Evolutionary conservation across 2,329 filamentous ascomycete species (phyloP).

Genomic region (Xylariomycetidae sp.): DNA sequence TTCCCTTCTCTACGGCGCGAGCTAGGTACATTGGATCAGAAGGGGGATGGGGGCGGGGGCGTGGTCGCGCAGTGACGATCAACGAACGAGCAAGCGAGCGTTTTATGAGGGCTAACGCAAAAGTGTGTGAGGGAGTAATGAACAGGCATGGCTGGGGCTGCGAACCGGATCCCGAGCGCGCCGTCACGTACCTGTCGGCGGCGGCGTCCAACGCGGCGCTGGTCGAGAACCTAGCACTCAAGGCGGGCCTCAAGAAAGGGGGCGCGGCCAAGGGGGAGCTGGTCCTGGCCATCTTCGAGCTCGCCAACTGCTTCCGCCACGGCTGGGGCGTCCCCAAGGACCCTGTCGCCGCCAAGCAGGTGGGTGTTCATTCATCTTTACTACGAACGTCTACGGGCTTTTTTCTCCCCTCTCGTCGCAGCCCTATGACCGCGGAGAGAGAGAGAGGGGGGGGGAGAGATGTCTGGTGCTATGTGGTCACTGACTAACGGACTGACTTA

Average conservation of each 20-base stretch:
- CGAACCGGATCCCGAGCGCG: constrained; percentile 62
- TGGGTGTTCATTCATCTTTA: constrained; percentile 28
- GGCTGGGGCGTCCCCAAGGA: constrained; percentile 91
- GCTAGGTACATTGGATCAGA: no score
- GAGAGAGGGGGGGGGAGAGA: not conserved
- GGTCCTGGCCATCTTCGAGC: constrained; percentile 91
- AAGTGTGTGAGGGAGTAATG: no score
- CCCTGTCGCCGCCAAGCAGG: constrained; percentile 73
- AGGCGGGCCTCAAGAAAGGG: constrained; percentile 86
- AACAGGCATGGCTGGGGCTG: constrained; percentile 90
- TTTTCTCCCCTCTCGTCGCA: no score
- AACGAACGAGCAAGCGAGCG: no score
- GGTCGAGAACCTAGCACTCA: constrained; percentile 79
- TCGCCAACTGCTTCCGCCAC: constrained; percentile 88
- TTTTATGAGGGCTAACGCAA: no score
- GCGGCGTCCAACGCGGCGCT: constrained; percentile 87
- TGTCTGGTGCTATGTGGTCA: no score
- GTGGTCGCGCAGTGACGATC: no score
- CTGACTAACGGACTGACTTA: constrained; percentile 21
- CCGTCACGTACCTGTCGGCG: constrained; percentile 78
- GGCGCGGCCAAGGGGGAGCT: constrained; percentile 94
- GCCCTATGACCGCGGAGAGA: not conserved
- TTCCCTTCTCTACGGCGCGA: no score
- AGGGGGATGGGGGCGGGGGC: no score
- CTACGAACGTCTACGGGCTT: no score